phyloP scores from a whole-genome alignment of 148 eudicot genomes.

The Tetragonia tetragonoides region DNA sequence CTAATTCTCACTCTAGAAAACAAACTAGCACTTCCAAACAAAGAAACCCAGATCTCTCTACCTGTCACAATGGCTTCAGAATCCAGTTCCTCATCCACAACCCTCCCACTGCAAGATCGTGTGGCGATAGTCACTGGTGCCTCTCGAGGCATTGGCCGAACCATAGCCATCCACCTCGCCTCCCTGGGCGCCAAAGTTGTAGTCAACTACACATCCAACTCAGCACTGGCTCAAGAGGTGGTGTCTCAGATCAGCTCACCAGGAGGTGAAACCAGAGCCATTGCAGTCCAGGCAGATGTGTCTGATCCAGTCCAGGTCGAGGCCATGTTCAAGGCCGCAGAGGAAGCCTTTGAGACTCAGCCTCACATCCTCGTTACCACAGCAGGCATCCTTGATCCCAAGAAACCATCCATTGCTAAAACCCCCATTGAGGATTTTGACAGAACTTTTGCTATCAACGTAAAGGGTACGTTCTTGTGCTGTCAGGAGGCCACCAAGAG shows the following conservation, averaged over 20 bases:
- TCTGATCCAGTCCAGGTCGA: conserved; percentile 25
- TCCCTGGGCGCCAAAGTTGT: conserved; percentile 29
- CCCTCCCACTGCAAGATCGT: conserved; percentile 30
- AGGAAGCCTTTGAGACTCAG: conserved; percentile 19
- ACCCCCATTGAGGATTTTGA: conserved; percentile 29
- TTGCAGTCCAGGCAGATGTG: conserved; percentile 27
- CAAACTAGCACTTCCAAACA: background rate
- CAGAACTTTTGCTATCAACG: conserved; percentile 13
- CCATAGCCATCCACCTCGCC: conserved; percentile 28
- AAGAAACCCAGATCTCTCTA: background rate
- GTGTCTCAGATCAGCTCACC: conserved; percentile 24
- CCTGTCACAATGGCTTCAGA: conserved; percentile 20
- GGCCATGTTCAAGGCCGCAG: conserved; percentile 17
- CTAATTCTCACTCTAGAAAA: no score
- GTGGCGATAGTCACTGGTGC: conserved; percentile 49
- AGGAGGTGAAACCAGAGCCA: conserved; percentile 9
- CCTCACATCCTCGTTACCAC: conserved; percentile 33
- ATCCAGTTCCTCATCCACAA: conserved; percentile 24
- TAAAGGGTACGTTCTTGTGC: conserved; percentile 30
- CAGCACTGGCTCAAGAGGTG: conserved; percentile 27
- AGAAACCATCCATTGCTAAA: conserved; percentile 24
- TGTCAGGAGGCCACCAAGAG: conserved; percentile 31
- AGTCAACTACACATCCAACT: conserved; percentile 42
- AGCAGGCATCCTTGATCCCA: conserved; percentile 33
- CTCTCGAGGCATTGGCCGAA: conserved; percentile 49